Base-by-base conservation (phyloP, 1,139 yeast species). In the Zygosaccharomyces sapae region DNA sequence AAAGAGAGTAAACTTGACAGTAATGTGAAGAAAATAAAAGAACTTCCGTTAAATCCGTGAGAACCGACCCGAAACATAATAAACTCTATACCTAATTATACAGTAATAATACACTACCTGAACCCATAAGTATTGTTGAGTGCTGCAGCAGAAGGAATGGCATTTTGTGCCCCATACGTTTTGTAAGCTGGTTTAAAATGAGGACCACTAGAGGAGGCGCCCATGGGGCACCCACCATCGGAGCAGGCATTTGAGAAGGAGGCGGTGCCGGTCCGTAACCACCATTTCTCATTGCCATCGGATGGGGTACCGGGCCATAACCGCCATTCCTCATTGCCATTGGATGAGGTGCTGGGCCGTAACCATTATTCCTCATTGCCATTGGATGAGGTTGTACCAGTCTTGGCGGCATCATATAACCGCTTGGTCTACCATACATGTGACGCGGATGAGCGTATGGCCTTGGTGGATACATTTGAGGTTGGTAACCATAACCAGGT, bases 301-400 rank as follows among this genome's bases (percentile, higher is more conserved):
- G n/a, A n/a, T n/a, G n/a, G n/a, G n/a, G n/a, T n/a, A n/a, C n/a
- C n/a, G n/a, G n/a, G n/a, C n/a, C n/a, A n/a, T n/a, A n/a, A n/a
- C n/a, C n/a, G n/a, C n/a, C n/a, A n/a, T n/a, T n/a, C 10, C 30
- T 27, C 13, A 44, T 45, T 41, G 43, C 46, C 41, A 31, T 40
- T 13, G 73, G 63, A 54, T 79, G 77, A 55, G 79, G 82, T 12
- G 31, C 39, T 5, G 83, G 83, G 55, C 77, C 79, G 50, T 70
- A 27, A 12, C 12, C 12, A 5, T 12, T 12, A 27, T 8, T 27
- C 9, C 9, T 27, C 13, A 44, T 45, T 41, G 43, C 46, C 41
- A 31, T 40, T 13, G 73, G 63, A 55, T 79, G 77, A 55, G 79
- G 71, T 38, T 72, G 72, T 55, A 79, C 67, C 10, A 74, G 72